A percentile compares a stretch with the other conserved stretches of the same genome.
Conservation (phyloP, 805 yeast genomes). For the Candida parachauliodes region DNA sequence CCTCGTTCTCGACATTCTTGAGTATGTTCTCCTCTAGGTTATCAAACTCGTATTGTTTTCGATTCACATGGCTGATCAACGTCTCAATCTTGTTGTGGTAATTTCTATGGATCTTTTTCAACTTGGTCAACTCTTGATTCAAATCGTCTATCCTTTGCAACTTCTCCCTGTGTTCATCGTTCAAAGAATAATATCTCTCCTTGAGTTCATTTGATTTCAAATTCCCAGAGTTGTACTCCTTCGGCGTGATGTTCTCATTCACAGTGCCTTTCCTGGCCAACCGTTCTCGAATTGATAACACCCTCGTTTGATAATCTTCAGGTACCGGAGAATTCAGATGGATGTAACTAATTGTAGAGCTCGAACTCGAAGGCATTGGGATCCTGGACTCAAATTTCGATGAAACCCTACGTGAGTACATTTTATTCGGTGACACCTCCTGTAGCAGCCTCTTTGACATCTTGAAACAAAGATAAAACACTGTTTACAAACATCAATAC, state of each 20-base stretch:
- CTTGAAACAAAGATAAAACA: constrained; percentile 1
- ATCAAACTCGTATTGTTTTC: background rate
- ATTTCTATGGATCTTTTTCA: constrained; percentile 2
- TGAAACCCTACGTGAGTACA: constrained; percentile 3
- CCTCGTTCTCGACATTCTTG: constrained; percentile 26
- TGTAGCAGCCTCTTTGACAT: constrained; percentile 1
- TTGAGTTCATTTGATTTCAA: background rate
- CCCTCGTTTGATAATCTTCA: constrained; percentile 4
- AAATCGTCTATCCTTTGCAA: constrained; percentile 2
- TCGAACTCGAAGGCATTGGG: constrained; percentile 1
- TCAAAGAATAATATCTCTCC: constrained; percentile 6
- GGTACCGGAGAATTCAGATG: background rate
- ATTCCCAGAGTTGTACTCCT: too few relatives aligned
- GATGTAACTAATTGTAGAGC: background rate
- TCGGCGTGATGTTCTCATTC: background rate
- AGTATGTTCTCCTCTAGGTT: constrained; percentile 15
- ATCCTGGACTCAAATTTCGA: constrained; percentile 3
- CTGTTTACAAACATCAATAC: constrained; percentile 1
- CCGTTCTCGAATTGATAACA: constrained; percentile 7
- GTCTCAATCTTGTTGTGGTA: constrained; percentile 5
- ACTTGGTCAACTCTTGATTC: constrained; percentile 5
- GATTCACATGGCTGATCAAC: background rate
- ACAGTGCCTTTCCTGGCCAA: constrained; percentile 6
- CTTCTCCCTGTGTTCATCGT: constrained; percentile 6
- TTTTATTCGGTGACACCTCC: constrained; percentile 8